A percentile compares a stretch with the other conserved stretches of the same genome.
Conservation (phyloP, 1,139 yeast genomes). For the Hyphopichia khmerensis region DNA sequence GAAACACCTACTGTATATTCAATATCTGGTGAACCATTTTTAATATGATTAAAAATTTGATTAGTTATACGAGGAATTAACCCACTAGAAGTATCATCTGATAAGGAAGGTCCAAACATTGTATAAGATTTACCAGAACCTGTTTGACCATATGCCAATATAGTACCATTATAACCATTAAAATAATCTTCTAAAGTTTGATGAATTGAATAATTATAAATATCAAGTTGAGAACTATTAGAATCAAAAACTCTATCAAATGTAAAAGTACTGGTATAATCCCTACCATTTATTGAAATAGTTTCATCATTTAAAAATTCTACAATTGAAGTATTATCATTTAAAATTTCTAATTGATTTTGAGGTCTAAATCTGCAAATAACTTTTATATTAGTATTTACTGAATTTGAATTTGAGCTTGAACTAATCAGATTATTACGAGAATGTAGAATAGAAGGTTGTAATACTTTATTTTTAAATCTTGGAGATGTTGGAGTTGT, state of each 20-base stretch:
- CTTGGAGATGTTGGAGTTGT: background rate
- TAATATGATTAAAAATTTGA: slow-evolving; percentile 58
- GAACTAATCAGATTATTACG: background rate
- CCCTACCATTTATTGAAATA: slow-evolving; percentile 29
- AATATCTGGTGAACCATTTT: slow-evolving; percentile 48
- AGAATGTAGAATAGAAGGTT: background rate
- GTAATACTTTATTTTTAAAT: background rate
- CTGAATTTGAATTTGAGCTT: background rate
- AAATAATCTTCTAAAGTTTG: slow-evolving; percentile 67
- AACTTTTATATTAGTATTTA: slow-evolving; percentile 51
- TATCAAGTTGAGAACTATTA: slow-evolving; percentile 51
- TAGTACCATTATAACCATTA: slow-evolving; percentile 81
- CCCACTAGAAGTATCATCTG: slow-evolving; percentile 45
- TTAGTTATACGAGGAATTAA: slow-evolving; percentile 74
- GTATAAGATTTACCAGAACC: slow-evolving; percentile 87
- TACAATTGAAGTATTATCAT: slow-evolving; percentile 18
- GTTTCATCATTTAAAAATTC: slow-evolving; percentile 23
- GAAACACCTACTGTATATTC: slow-evolving; percentile 72
- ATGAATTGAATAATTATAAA: slow-evolving; percentile 60
- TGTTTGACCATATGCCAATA: slow-evolving; percentile 86
- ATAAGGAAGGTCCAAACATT: slow-evolving; percentile 69
- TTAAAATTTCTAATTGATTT: slow-evolving; percentile 26
- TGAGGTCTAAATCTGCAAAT: slow-evolving; percentile 66
- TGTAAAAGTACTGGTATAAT: slow-evolving; percentile 42
- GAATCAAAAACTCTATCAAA: slow-evolving; percentile 68